phyloP scores from a whole-genome alignment of 495 filamentous ascomycete species.

The Aspergillus saccharolyticus region DNA sequence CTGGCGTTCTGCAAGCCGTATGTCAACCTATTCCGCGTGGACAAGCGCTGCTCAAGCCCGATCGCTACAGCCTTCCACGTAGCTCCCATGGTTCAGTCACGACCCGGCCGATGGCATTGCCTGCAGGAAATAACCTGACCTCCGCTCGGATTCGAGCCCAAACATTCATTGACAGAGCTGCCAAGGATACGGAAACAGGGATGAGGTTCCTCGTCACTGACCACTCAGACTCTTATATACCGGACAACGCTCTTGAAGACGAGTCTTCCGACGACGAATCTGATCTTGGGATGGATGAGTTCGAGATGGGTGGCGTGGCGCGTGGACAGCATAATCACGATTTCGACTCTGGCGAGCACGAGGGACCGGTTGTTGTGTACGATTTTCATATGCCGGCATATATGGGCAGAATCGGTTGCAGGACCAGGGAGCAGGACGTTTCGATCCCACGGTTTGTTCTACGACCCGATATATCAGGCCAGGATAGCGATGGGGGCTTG shows the following conservation, averaged over 20 bases:
- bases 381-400: constrained; percentile 43
- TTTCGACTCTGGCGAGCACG: constrained; percentile 16
- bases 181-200: constrained; percentile 39
- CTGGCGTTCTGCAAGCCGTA: constrained; percentile 62
- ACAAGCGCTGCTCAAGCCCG: constrained; percentile 45
- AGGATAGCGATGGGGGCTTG: constrained; percentile 42
- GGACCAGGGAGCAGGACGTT: constrained; percentile 25
- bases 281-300: constrained; percentile 36
- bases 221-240: constrained; percentile 37
- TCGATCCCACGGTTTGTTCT: constrained; percentile 42
- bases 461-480: constrained; percentile 39
- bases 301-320: constrained; percentile 28
- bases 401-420: constrained; percentile 38
- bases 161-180: constrained; percentile 46
- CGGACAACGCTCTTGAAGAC: constrained; percentile 32
- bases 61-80: constrained; percentile 43
- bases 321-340: constrained; percentile 24
- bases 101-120: constrained; percentile 38
- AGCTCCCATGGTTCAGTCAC: constrained; percentile 45
- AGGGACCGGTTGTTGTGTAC: constrained; percentile 37
- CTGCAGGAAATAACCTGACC: constrained; percentile 43
- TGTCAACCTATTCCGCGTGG: constrained; percentile 55
- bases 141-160: constrained; percentile 46
- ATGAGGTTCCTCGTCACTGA: constrained; percentile 42
- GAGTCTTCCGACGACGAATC: constrained; percentile 30